phyloP scores from a whole-genome alignment of 169 alveolate species.

The Miamiensis avidus region DNA sequence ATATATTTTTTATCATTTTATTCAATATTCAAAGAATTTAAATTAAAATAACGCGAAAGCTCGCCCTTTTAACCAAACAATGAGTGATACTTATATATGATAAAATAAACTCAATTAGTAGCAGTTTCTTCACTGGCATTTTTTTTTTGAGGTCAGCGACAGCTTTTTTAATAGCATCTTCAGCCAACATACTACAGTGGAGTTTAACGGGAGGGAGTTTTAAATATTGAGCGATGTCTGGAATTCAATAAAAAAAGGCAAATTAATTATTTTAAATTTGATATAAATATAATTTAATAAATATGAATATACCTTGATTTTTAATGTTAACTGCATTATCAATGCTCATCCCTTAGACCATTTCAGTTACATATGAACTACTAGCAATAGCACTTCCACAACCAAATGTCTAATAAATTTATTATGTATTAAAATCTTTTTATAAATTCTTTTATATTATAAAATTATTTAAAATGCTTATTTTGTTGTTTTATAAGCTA shows the following conservation, averaged over 20 bases:
- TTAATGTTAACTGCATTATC: conserved; percentile 95
- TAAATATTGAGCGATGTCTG: conserved; percentile 86
- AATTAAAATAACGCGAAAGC: no score
- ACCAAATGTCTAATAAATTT: conserved; percentile 92
- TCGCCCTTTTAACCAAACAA: no score
- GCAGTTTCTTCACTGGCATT: no score
- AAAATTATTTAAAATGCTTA: background rate
- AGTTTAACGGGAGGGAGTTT: conserved; percentile 98
- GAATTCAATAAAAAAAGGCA: background rate
- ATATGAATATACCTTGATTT: conserved; percentile 78
- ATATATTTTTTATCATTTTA: no score
- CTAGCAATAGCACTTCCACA: conserved; percentile 99
- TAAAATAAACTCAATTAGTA: no score
- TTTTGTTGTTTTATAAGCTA: no score
- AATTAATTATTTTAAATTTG: background rate
- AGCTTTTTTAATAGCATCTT: conserved; percentile 98
- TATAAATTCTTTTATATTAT: no score
- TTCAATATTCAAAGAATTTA: no score
- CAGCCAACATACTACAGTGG: conserved; percentile 98
- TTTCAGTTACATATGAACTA: conserved; percentile 97
- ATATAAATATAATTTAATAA: background rate
- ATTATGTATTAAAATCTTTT: background rate
- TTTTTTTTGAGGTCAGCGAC: conserved; percentile 87
- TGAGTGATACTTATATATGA: no score
- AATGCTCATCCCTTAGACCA: conserved; percentile 93